Base-by-base conservation (phyloP, 768 basidiomycete genomes). In the Lanmaoa rubissima region DNA sequence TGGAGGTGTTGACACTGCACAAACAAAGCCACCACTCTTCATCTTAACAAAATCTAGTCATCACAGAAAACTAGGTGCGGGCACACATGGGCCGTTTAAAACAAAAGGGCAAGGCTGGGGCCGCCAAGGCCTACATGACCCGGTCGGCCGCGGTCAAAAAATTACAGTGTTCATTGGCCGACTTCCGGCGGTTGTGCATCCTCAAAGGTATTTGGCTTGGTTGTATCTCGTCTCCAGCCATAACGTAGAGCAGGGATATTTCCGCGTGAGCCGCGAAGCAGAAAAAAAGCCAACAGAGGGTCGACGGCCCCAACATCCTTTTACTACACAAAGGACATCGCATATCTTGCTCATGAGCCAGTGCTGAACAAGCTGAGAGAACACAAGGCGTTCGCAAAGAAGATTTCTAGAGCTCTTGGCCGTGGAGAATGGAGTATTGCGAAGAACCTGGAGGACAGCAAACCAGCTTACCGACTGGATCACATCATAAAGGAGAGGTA, bases 341-440 rank as follows among this genome's bases (percentile, higher is more conserved):
- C 92, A 54, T 98, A 96, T 74, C 85, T 99, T 35, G 87, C 93
- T 5, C 97, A 99, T 72, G 97, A 99, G 70, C 97, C 97, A 1
- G 86, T 98, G 12, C 79, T 99, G 26, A 86, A 85, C 71, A 97
- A 93, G 72, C 79, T 99, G 49, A 79, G 97, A 67, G 94, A 98
- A 70, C 97, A 99, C 78, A 99, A 99, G 72, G 88, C 94, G 1
- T 98, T 98, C 64, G 95, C 97, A 2, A 98, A 98, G 76, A 97
- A 97, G 74, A 82, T 99, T 44, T 87, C 92, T 45, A 82, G 92
- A 54, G 96, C 97, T 11, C 78, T 99, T 41, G 97, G 96, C 24
- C 79, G 95, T 53, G 90, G 90, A 40, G 95, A 99, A 79, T 99
- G 94, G 94, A 88, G 85, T 53, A 86, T 85, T 56, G 97, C 97